These are phyloP conservation scores for Malus sieversii DNA, from an alignment of 306 rosid species.

Conservation along the genomic window DNA sequence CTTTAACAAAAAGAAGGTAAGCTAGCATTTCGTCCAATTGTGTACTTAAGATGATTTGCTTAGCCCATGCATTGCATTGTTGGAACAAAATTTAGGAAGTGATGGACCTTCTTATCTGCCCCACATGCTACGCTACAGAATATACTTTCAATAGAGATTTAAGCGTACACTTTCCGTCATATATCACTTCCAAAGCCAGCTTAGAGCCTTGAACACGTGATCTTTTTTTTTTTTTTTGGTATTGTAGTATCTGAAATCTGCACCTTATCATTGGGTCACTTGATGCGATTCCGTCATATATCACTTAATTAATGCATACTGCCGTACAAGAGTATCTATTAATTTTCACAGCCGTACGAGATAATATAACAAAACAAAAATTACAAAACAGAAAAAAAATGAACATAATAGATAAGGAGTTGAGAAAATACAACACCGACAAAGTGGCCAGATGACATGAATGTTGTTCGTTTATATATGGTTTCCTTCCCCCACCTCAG, in stretches of 20 bases:
- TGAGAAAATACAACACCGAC: background rate
- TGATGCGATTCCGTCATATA: too few species aligned
- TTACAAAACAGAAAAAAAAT: background rate
- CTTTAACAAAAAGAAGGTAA: background rate
- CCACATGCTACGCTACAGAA: background rate
- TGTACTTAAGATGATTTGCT: background rate
- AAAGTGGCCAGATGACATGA: background rate
- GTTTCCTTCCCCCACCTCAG: background rate
- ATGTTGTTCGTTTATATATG: background rate
- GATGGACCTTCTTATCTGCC: too few species aligned
- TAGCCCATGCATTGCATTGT: background rate
- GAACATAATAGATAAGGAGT: background rate
- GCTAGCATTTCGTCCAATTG: background rate
- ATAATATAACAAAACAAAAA: too few species aligned
- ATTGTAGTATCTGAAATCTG: too few species aligned
- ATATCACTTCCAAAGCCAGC: too few species aligned
- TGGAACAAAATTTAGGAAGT: too few species aligned
- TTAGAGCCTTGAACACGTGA: fast-evolving
- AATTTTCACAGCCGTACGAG: background rate
- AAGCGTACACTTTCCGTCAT: too few species aligned
- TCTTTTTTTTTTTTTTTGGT: too few species aligned
- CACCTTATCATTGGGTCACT: fast-evolving
- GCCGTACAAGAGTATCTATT: background rate
- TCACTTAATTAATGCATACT: background rate
- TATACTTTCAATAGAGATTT: too few species aligned